Percentiles rank a stretch among this genome's conserved stretches.
These are phyloP conservation scores for Eleusine indica DNA, from an alignment of 176 grass and related monocot genomes.

Conservation along the genomic window DNA sequence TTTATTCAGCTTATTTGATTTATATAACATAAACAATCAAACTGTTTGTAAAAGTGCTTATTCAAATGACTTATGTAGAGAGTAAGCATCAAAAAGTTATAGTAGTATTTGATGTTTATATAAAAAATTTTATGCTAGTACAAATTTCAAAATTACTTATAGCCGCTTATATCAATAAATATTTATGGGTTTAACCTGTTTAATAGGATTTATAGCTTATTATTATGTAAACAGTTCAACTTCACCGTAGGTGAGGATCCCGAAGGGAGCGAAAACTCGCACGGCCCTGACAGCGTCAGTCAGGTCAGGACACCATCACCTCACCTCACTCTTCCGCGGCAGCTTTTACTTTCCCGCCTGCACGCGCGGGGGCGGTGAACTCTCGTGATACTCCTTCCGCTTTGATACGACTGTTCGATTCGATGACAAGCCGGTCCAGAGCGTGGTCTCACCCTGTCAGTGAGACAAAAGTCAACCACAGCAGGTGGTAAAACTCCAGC, in stretches of 20 bases:
- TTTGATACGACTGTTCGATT: not conserved
- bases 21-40: no score
- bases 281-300: conserved; percentile 27
- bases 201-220: no score
- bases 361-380: conserved; percentile 1
- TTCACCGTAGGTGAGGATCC: conserved; percentile 33
- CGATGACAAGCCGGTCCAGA: not conserved
- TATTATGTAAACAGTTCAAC: not conserved
- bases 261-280: not conserved
- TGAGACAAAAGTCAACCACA: not conserved
- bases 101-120: no score
- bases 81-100: no score
- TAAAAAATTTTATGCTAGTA: no score
- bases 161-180: no score
- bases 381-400: not conserved
- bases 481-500: not conserved
- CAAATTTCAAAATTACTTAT: no score
- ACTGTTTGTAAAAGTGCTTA: no score
- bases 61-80: no score
- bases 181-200: no score
- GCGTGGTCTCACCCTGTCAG: not conserved
- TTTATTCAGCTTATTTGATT: no score
- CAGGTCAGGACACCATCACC: not conserved
- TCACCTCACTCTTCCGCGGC: conserved; percentile 27
- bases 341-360: conserved; percentile 33